Evolutionary conservation across 345 rosid genomes (phyloP).

Genomic region (Gossypium longicalyx): DNA sequence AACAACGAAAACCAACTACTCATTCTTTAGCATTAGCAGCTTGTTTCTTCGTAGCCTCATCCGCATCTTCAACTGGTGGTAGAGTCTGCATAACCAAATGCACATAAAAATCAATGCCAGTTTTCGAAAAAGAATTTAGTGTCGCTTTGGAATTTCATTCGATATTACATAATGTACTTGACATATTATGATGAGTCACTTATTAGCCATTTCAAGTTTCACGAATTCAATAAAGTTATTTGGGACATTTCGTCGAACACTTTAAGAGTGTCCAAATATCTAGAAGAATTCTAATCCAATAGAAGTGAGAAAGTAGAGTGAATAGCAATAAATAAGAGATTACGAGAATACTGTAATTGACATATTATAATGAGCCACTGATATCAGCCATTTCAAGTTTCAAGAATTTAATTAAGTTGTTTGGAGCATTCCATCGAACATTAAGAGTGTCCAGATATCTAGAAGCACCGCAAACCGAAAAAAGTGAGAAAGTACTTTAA

Average conservation of each 20-base stretch:
- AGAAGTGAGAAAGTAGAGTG: not conserved
- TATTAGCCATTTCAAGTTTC: not conserved
- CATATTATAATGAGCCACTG: not conserved
- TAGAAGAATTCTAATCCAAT: not conserved
- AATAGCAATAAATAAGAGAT: too few species aligned
- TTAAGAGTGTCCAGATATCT: constrained; percentile 3
- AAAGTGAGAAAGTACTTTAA: not conserved
- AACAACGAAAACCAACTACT: too few species aligned
- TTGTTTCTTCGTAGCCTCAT: constrained; percentile 13
- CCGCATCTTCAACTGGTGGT: constrained; percentile 37
- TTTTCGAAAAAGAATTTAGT: not conserved
- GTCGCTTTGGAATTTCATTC: not conserved
- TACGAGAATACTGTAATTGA: not conserved
- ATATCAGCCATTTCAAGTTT: not conserved
- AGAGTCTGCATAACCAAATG: constrained; percentile 31
- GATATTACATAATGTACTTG: not conserved
- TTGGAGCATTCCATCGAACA: constrained; percentile 47
- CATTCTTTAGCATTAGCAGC: too few species aligned
- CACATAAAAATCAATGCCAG: not conserved
- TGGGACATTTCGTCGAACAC: constrained; percentile 47
- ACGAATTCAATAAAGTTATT: not conserved
- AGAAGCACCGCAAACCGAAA: not conserved
- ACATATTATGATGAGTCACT: not conserved
- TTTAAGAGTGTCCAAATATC: constrained; percentile 4
- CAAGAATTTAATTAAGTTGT: not conserved